Evolutionary conservation across 208 protist species (phyloP), one percentile per base, ranked within the genome.

Genomic region (Leishmania martiniquensis): DNA sequence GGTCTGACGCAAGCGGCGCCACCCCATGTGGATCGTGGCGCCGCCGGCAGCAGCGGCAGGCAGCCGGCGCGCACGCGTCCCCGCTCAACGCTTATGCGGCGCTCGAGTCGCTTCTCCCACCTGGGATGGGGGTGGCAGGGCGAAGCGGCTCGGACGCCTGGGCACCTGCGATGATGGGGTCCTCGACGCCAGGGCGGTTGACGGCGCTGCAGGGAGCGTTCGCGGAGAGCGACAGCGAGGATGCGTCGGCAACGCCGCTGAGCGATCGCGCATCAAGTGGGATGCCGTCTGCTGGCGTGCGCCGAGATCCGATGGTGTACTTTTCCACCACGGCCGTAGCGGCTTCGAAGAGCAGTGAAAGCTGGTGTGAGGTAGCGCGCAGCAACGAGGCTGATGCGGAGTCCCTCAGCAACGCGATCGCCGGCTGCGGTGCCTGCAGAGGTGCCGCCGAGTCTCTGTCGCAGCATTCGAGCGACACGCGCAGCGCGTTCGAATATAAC

Each of bases 191-290:
- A 25, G 80, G 76, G n/a, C 74, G 60, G n/a, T 22, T 78, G 49
- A 72, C 72, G 13, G 34, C 78, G 47, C 78, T 52, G 55, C 77
- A 74, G 44, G 71, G 66, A 17, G 72, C 81, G 10, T 81, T 90
- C 32, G 63, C 80, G 17, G 89, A 92, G 74, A 92, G 80, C 73
- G 89, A 92, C 15, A 82, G 78, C 32, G 84, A 87, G 25, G 85
- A 83, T n/a, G 39, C n/a, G 25, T 20, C n/a, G 7, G 55, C 32
- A 10, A 60, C 80, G 32, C 80, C 68, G 47, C 51, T 57, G 42
- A 75, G 82, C 54, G 49, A 71, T 29, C 45, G 60, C 29, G 74
- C 59, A 10, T 34, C 60, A 17, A 32, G 54, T n/a, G 57, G 15
- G 29, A 57, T 55, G 1, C 67, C 81, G 4, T 20, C 52, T 1